These are phyloP conservation scores for Scutellaria galericulata DNA, from an alignment of 257 asterid genomes.

Conservation along the genomic window DNA sequence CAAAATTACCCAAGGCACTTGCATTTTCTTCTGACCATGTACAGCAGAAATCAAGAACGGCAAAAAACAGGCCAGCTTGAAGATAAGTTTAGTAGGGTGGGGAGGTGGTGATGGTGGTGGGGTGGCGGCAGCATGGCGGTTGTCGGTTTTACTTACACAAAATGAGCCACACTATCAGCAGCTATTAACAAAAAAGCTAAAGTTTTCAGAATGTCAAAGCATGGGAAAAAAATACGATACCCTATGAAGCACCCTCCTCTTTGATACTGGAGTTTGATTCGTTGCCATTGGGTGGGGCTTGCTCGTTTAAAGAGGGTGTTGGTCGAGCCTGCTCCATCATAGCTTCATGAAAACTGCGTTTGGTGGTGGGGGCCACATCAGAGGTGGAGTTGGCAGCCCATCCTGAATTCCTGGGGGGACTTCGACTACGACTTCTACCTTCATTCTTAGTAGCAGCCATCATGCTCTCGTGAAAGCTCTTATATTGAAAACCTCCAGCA, in stretches of 20 bases:
- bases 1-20: slow-evolving; percentile 16
- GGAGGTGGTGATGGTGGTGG: background rate
- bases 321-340: slow-evolving; percentile 47
- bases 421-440: slow-evolving; percentile 43
- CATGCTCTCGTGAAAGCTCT: slow-evolving; percentile 64
- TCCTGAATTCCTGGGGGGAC: slow-evolving; percentile 46
- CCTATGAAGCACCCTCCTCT: no score
- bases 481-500: slow-evolving; percentile 46
- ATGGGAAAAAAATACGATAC: background rate
- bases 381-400: slow-evolving; percentile 54
- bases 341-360: slow-evolving; percentile 63
- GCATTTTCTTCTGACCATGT: background rate
- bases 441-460: slow-evolving; percentile 47
- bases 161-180: slow-evolving; percentile 20
- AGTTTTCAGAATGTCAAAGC: slow-evolving; percentile 16
- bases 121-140: background rate
- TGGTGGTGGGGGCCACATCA: slow-evolving; percentile 39
- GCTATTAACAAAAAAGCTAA: slow-evolving; percentile 25
- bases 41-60: slow-evolving; percentile 25
- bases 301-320: background rate
- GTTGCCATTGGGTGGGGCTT: slow-evolving; percentile 10
- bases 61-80: slow-evolving; percentile 31
- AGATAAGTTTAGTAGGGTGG: background rate
- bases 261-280: background rate
- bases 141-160: slow-evolving; percentile 29